Evolutionary conservation across 495 filamentous ascomycete species (phyloP).

Genomic region (Neurospora sp.): DNA sequence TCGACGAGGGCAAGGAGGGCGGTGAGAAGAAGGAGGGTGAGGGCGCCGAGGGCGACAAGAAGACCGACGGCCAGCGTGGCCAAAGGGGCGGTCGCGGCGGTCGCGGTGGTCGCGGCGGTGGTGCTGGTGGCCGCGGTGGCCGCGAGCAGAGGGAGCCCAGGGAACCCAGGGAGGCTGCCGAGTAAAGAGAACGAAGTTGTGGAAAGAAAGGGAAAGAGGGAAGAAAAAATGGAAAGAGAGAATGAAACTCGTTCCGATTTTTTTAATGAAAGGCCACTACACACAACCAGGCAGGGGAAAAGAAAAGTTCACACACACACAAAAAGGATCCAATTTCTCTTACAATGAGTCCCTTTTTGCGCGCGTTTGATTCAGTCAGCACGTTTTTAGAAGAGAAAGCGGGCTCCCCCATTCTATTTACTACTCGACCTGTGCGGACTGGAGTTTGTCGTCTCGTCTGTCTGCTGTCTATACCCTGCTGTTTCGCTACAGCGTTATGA

Average conservation of each 20-base stretch:
- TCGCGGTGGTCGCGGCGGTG: constrained; percentile 20
- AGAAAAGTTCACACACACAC: background rate
- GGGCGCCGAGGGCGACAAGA: constrained; percentile 13
- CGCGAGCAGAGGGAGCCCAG: constrained; percentile 30
- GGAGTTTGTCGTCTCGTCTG: background rate
- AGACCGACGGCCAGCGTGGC: constrained; percentile 18
- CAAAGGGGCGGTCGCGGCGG: constrained; percentile 24
- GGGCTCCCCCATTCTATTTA: background rate
- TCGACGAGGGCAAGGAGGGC: constrained; percentile 50
- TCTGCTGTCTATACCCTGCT: background rate
- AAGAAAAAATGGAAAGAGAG: background rate
- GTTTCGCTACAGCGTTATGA: background rate
- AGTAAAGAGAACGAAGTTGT: constrained; percentile 9
- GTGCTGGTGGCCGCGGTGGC: constrained; percentile 29
- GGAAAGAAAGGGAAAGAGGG: background rate
- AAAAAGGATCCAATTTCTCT: background rate
- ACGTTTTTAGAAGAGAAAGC: background rate
- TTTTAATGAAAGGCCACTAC: background rate
- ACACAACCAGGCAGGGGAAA: background rate
- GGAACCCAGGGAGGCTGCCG: constrained; percentile 27
- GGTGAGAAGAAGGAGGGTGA: constrained; percentile 35
- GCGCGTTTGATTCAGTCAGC: background rate
- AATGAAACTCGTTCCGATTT: background rate
- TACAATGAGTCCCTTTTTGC: background rate
- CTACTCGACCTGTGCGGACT: background rate